A percentile compares a stretch with the other conserved stretches of the same genome.
Evolutionary conservation across 148 eudicot genomes (phyloP).

Genomic region (Rhododendron ferrugineum): DNA sequence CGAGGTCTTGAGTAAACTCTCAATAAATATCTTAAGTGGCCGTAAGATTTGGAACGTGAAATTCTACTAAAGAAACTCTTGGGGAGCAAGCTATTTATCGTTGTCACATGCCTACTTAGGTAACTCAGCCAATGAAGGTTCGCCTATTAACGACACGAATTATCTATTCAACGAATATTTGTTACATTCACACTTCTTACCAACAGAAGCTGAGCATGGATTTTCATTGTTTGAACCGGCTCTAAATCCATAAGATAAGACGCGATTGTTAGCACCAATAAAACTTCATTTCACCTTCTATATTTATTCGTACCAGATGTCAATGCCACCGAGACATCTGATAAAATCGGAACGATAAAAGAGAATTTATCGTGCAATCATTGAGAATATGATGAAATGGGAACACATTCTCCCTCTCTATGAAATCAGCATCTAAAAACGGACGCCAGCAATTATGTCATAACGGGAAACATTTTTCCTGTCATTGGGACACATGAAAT

Average conservation of each 20-base stretch:
- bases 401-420: neutral
- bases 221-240: no score
- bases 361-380: neutral
- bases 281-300: neutral
- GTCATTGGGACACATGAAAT: constrained; percentile 1
- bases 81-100: neutral
- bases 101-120: neutral
- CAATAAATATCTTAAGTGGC: neutral
- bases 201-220: no score
- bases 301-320: no score
- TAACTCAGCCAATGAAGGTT: neutral
- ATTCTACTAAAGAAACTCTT: no score
- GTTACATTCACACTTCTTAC: neutral
- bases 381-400: neutral
- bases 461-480: neutral
- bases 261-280: neutral
- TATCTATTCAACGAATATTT: neutral
- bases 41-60: neutral
- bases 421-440: neutral
- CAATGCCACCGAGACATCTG: no score
- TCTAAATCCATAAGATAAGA: neutral
- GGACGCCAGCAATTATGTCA: neutral
- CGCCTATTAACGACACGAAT: neutral
- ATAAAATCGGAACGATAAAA: no score
- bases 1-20: no score